Evolutionary conservation across 371 early-diverging fungal species (phyloP), one percentile per base, ranked within the genome.

Genomic region (Haplosporangium sp.): DNA sequence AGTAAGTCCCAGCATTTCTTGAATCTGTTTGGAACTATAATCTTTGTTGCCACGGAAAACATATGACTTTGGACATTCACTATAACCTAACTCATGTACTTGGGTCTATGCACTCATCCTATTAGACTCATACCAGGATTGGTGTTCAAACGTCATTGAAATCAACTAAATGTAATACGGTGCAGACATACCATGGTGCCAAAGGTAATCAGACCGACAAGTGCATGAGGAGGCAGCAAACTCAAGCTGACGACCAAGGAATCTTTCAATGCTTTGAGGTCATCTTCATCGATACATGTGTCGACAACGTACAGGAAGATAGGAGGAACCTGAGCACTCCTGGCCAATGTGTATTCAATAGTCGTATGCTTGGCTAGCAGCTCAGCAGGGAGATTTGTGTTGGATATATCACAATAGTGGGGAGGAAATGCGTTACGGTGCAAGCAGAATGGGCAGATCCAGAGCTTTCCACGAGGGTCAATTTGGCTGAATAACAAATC

Each of bases 371-470:
- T 93, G 56, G 93, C 93, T 66, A 97, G 84, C 72, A 99, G 87
- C 86, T 99, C 99, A n/a, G 98, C 95, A 2, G 99, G 99, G 71
- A 99, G 90, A 75, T 97, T 96, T 65, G 94, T 94, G 65, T 91
- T 92, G 42, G 96, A 93, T 71, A 99, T 98, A 83, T 99, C 98
- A 79, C 94, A 93, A 85, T 99, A 99, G 81, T 99, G 99, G 71
- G 98, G 95, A 47, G 99, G 99, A 76, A 99, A 94, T 70, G 93
- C 93, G 86, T 99, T 99, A 71, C 98, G 94, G 82, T 94, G 94
- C 73, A 97, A 86, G 82, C 99, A 99, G 87, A 99, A 99, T 8
- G 98, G 95, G 84, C 99, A 99, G 72, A 96, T 96, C 99, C 99
- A 99, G 59, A 98, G 90, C 85, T 96, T 96, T 63, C 92, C 94